Percentiles rank a stretch among this genome's conserved stretches.
Evolutionary conservation across 768 basidiomycete species (phyloP).

Genomic region (Nidula microcarpa): DNA sequence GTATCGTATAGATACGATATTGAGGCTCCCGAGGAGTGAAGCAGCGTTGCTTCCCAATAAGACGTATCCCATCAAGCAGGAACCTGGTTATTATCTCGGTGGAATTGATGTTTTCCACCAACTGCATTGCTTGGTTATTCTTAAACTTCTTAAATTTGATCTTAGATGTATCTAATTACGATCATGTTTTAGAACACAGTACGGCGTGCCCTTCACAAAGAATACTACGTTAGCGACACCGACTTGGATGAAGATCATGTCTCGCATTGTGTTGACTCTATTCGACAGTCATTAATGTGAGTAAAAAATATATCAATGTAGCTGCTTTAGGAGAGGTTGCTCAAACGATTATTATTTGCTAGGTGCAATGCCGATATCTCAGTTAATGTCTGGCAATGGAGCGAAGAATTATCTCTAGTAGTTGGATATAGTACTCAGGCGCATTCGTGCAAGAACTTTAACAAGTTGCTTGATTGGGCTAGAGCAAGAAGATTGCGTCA

Average conservation of each 20-base stretch:
- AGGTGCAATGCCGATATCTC: constrained; percentile 11
- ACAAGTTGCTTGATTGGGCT: constrained; percentile 7
- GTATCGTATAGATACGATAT: constrained; percentile 9
- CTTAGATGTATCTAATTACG: too few species aligned
- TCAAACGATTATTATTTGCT: background rate
- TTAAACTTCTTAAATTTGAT: background rate
- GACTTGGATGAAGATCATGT: constrained; percentile 12
- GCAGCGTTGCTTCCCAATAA: constrained; percentile 16
- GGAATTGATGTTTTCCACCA: constrained; percentile 20
- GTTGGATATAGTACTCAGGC: constrained; percentile 5
- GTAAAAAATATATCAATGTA: background rate
- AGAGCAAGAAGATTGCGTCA: background rate
- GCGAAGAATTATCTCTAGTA: background rate
- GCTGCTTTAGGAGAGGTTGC: too few species aligned
- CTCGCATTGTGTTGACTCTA: constrained; percentile 13
- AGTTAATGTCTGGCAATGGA: constrained; percentile 10
- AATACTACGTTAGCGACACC: constrained; percentile 11
- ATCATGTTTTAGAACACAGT: constrained; percentile 10
- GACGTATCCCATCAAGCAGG: constrained; percentile 12
- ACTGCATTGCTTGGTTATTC: constrained; percentile 15
- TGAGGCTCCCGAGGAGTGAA: constrained; percentile 12
- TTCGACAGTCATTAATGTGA: constrained; percentile 15
- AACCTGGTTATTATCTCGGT: constrained; percentile 14
- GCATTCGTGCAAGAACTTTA: constrained; percentile 7
- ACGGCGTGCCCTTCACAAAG: constrained; percentile 9